Base-by-base conservation (phyloP, 176 grass and related monocot species). In the Sorghum bicolor region DNA sequence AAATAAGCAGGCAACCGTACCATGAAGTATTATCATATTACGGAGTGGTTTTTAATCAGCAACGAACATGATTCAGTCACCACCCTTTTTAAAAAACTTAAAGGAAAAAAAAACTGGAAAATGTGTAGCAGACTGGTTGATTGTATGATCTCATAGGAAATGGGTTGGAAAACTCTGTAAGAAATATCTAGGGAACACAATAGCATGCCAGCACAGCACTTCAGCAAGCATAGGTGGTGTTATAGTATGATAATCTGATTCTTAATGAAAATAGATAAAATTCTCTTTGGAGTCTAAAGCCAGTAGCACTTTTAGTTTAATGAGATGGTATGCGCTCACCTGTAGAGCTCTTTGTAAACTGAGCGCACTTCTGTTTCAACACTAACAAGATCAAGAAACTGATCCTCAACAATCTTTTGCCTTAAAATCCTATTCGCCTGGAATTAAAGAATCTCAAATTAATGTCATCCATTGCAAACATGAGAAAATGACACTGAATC, bases 291-390 rank as follows among this genome's bases (percentile, higher is more conserved):
- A 82, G 36, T 52, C 24, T 86, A 34, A 84, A 81, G 43, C 28
- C 4, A 80, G 11, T 28, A 38, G 25, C 69, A 38, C 64, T 79
- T 86, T 79, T 64, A 79, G 41, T 64, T 71, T 75, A 45, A 73
- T 79, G 30, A 73, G 40, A 79, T 58, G 10, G 36, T 47, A 79
- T 69, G 37, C 4, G 36, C 7, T 83, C 60, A 98, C 96, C 93
- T 98, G 91, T 98, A 98, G 76, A 96, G 87, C 87, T 98, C 96
- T 82, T 98, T 95, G 79, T 88, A 94, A 38, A 88, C 89, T 48
- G 91, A 93, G 52, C 72, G 93, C 68, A 98, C 93, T 87, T 98
- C 93, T 74, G 89, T 93, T 90, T 93, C 86, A 72, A 90, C 91
- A 30, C 91, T 94, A 69, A 92, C 93, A 85, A 94, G 94, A 81